Evolutionary conservation across 176 grass and related monocot species (phyloP).

Genomic region (Aegilops tauschii): DNA sequence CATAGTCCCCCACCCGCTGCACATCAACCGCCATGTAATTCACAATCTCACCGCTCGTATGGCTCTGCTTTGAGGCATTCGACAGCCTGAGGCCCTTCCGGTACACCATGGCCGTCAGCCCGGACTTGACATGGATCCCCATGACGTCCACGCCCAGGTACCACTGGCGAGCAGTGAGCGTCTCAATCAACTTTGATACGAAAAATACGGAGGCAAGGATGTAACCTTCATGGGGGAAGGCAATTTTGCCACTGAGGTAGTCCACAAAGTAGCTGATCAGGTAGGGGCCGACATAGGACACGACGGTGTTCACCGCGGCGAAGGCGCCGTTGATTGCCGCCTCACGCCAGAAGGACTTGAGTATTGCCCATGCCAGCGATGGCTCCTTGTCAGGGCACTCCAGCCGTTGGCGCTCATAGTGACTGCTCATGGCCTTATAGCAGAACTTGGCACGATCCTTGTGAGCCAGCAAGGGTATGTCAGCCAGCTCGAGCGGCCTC

Average conservation of each 20-base stretch:
- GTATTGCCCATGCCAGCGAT: slow-evolving; percentile 65
- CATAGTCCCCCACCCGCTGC: slow-evolving; percentile 93
- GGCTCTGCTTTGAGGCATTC: slow-evolving; percentile 71
- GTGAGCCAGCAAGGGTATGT: slow-evolving; percentile 75
- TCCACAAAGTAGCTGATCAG: slow-evolving; percentile 93
- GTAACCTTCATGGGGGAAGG: slow-evolving; percentile 86
- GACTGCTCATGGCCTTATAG: slow-evolving; percentile 70
- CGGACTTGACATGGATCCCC: slow-evolving; percentile 98
- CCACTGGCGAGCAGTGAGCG: slow-evolving; percentile 84
- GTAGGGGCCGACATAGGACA: slow-evolving; percentile 88
- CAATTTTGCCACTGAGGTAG: slow-evolving; percentile 87
- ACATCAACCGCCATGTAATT: slow-evolving; percentile 99
- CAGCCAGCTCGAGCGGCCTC: slow-evolving; percentile 72
- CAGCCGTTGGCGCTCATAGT: slow-evolving; percentile 61
- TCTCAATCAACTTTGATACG: slow-evolving; percentile 72
- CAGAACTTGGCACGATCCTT: slow-evolving; percentile 81
- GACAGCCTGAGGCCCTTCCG: slow-evolving; percentile 89
- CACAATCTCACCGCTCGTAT: slow-evolving; percentile 92
- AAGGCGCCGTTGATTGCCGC: slow-evolving; percentile 62
- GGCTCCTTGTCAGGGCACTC: slow-evolving; percentile 44
- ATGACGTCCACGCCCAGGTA: slow-evolving; percentile 94
- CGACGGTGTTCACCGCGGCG: slow-evolving; percentile 75
- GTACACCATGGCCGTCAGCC: slow-evolving; percentile 89
- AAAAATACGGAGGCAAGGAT: slow-evolving; percentile 89
- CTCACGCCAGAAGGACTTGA: slow-evolving; percentile 80